A percentile compares a stretch with the other conserved stretches of the same genome.
Evolutionary conservation across 495 filamentous ascomycete species (phyloP).

Genomic region (Aspergillus funiculosus): DNA sequence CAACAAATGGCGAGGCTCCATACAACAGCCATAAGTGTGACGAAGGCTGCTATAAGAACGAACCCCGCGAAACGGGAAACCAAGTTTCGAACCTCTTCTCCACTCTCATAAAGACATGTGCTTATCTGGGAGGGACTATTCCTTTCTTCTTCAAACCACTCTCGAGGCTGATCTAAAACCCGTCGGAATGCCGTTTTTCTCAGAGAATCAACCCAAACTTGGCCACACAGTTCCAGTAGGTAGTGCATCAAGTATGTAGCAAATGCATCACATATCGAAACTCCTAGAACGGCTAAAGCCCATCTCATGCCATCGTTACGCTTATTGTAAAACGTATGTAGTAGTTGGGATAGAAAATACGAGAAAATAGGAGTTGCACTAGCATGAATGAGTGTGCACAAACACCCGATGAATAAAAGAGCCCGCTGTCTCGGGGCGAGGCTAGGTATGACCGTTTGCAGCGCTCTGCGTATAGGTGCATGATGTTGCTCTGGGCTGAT

Average conservation of each 20-base stretch:
- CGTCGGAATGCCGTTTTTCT: constrained; percentile 62
- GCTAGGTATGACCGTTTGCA: constrained; percentile 67
- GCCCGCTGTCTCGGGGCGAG: constrained; percentile 47
- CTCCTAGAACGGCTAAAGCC: constrained; percentile 61
- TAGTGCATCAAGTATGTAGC: constrained; percentile 63
- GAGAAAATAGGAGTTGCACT: constrained; percentile 72
- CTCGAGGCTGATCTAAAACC: constrained; percentile 69
- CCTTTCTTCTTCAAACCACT: constrained; percentile 73
- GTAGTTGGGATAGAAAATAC: constrained; percentile 67
- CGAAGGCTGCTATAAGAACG: constrained; percentile 55
- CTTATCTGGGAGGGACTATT: constrained; percentile 60
- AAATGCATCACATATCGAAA: constrained; percentile 60
- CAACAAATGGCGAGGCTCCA: constrained; percentile 75
- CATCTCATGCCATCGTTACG: constrained; percentile 49
- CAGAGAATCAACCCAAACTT: constrained; percentile 72
- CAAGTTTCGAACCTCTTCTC: constrained; percentile 81
- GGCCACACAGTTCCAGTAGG: constrained; percentile 62
- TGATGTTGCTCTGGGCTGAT: constrained; percentile 10
- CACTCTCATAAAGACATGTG: constrained; percentile 72
- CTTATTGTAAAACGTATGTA: constrained; percentile 59
- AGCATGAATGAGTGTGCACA: constrained; percentile 58
- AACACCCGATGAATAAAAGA: constrained; percentile 55
- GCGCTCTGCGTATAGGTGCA: constrained; percentile 47
- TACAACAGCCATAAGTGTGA: constrained; percentile 58
- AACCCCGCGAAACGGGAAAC: constrained; percentile 71